Base-by-base conservation (phyloP, 257 asterid genomes). In the Nicotiana paniculata region DNA sequence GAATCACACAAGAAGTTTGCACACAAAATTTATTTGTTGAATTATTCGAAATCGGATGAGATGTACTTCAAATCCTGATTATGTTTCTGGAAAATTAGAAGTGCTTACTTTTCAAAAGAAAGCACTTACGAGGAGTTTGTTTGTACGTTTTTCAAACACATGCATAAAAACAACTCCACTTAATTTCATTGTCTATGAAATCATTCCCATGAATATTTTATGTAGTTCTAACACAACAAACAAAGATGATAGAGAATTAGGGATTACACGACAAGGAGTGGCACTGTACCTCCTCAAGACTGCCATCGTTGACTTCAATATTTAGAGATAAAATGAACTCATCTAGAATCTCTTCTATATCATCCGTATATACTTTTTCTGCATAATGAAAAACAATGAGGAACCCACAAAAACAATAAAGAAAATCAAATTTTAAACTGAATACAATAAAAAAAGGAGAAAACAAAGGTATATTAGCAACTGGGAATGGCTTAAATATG, bases 201-300 rank as follows among this genome's bases (percentile, higher is more conserved):
- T 70, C 35, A 21, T 0, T 43, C 58, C 37, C 0, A 24, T 7
- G 5, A 24, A 46, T 72, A 0, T 24, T 72, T 11, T 12, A 17
- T 24, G 61, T 12, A 1, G 17, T 3, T 26, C 24, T 0, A 75
- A 75, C 63, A 51, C 30, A 48, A 26, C 54, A 70, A 51, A 35
- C 58, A 26, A 2, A 32, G 28, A 67, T 35, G 74, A 28, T 21
- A 21, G 24, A 21, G 24, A 21, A 21, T 21, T 62, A 8, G 3
- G 10, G 75, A 46, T 55, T 26, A 81, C 18, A 66, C 33, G 17
- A 81, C 64, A 67, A 84, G 18, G 43, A 55, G 43, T 26, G 15
- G 9, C 17, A 17, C 6, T 67, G 17, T 86, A 94, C 96, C 96
- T 93, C 97, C 86, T 93, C 91, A 77, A 93, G 81, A 87, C 97